phyloP scores from a whole-genome alignment of 352 stramenopile genomes.

The Achlya hypogyna region DNA sequence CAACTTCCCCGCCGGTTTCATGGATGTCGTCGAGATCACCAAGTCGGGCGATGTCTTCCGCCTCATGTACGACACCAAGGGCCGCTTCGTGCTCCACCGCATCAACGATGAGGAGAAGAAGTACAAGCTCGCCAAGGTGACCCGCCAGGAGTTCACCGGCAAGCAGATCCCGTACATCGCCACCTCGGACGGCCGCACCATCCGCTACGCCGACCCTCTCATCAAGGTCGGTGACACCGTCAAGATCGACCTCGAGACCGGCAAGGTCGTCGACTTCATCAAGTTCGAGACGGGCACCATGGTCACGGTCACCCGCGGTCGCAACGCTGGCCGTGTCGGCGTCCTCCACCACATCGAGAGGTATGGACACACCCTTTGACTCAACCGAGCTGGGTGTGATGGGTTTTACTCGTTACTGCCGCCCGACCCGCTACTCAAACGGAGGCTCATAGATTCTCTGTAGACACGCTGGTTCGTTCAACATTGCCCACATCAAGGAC shows the following conservation, averaged over 20 bases:
- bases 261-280: constrained; percentile 96
- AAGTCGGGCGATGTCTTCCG: constrained; percentile 97
- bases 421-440: not conserved
- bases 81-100: constrained; percentile 96
- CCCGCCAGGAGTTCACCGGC: constrained; percentile 89
- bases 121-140: constrained; percentile 99
- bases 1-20: constrained; percentile 98
- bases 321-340: constrained; percentile 96
- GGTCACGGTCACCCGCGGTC: constrained; percentile 95
- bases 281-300: constrained; percentile 98
- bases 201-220: constrained; percentile 97
- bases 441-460: constrained; percentile 22
- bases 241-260: constrained; percentile 97
- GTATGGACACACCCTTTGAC: constrained; percentile 86
- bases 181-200: constrained; percentile 98
- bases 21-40: constrained; percentile 98
- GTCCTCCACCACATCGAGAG: constrained; percentile 95
- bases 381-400: constrained; percentile 86
- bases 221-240: constrained; percentile 99
- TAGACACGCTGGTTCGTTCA: constrained; percentile 98
- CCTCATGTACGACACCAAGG: constrained; percentile 98
- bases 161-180: constrained; percentile 98
- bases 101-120: constrained; percentile 94
- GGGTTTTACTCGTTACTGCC: too few species aligned
- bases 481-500: constrained; percentile 99